These are phyloP conservation scores for Microsporum canis DNA, from an alignment of 2,329 filamentous ascomycete genomes.

Conservation along the genomic window DNA sequence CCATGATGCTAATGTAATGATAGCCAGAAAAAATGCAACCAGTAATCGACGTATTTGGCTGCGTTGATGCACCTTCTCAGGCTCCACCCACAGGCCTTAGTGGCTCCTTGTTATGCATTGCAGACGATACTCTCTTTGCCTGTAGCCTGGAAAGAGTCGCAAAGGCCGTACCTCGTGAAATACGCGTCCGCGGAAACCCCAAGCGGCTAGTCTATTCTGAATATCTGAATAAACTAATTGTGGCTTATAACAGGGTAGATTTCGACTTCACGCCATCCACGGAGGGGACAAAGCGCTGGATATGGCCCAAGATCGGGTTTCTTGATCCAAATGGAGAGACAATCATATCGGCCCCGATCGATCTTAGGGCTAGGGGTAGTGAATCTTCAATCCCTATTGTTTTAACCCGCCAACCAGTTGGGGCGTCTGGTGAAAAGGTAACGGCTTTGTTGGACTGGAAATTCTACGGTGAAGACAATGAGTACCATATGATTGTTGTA, in stretches of 20 bases:
- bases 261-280: slow-evolving; percentile 17
- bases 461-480: slow-evolving; percentile 24
- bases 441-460: slow-evolving; percentile 34
- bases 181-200: slow-evolving; percentile 32
- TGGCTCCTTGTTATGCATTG: slow-evolving; percentile 39
- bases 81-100: slow-evolving; percentile 21
- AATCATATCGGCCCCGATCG: neutral
- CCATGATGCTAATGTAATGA: slow-evolving; percentile 9
- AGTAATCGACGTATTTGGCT: slow-evolving; percentile 26
- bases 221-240: slow-evolving; percentile 38
- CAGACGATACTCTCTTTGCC: slow-evolving; percentile 38
- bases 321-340: slow-evolving; percentile 25
- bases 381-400: slow-evolving; percentile 3
- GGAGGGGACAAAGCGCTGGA: slow-evolving; percentile 23
- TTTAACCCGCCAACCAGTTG: slow-evolving; percentile 20
- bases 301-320: slow-evolving; percentile 29
- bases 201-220: slow-evolving; percentile 36
- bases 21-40: slow-evolving; percentile 31
- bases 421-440: slow-evolving; percentile 31
- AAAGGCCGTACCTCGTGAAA: slow-evolving; percentile 32
- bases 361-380: neutral
- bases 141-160: slow-evolving; percentile 36
- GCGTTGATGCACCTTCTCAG: slow-evolving; percentile 21
- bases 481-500: slow-evolving; percentile 32
- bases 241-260: slow-evolving; percentile 32